Percentiles rank a stretch among this genome's conserved stretches.
Evolutionary conservation across 108 stramenopile genomes (phyloP).

Genomic region (Epithemia pelagica): DNA sequence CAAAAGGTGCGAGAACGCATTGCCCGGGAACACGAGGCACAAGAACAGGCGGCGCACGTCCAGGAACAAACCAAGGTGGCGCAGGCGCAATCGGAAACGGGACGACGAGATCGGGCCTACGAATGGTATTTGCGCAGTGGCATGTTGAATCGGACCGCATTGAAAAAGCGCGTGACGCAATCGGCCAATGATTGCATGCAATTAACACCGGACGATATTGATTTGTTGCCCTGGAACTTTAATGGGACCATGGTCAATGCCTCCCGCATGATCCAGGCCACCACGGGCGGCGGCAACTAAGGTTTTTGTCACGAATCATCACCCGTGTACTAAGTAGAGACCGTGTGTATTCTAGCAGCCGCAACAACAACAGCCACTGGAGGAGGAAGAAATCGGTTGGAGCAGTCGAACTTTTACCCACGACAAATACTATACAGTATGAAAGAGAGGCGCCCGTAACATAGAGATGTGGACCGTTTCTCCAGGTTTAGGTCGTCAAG

Average conservation of each 20-base stretch:
- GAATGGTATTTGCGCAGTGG: slow-evolving; percentile 4
- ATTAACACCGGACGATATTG: slow-evolving; percentile 3
- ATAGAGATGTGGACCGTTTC: too few species aligned
- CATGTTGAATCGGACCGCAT: not conserved
- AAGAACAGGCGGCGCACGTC: not conserved
- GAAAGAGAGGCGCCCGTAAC: too few species aligned
- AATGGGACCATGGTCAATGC: slow-evolving; percentile 9
- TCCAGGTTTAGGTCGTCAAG: too few species aligned
- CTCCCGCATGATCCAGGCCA: not conserved
- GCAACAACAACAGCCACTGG: too few species aligned
- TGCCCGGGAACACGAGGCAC: not conserved
- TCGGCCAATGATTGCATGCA: not conserved
- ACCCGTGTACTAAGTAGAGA: too few species aligned
- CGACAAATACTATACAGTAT: too few species aligned
- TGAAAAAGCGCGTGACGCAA: not conserved
- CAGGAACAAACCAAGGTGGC: not conserved
- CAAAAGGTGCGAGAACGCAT: slow-evolving; percentile 1
- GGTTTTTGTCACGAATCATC: too few species aligned
- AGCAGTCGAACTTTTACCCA: too few species aligned
- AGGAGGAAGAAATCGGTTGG: too few species aligned
- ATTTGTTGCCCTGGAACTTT: slow-evolving; percentile 7
- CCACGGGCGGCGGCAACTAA: too few species aligned
- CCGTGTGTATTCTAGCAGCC: too few species aligned
- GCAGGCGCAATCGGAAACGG: slow-evolving; percentile 3
- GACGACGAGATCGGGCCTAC: slow-evolving; percentile 8